A percentile compares a stretch with the other conserved stretches of the same genome.
These are phyloP conservation scores for Diddensiella caesifluorescens DNA, from an alignment of 805 yeast species.

Conservation along the genomic window DNA sequence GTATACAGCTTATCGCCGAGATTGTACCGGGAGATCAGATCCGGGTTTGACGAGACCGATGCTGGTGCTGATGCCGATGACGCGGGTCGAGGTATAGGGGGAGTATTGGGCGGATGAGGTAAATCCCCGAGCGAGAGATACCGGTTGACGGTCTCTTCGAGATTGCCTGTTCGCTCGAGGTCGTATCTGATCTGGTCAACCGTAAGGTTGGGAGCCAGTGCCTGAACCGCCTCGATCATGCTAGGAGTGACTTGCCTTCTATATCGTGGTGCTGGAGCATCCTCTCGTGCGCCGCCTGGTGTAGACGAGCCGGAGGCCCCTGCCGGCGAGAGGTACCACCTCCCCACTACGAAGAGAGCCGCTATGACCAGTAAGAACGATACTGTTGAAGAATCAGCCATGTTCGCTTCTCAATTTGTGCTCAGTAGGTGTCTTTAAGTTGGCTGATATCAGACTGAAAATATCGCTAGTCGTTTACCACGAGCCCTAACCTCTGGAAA, in stretches of 20 bases:
- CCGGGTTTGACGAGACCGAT: conserved; percentile 18
- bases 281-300: conserved; percentile 3
- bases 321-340: conserved; percentile 15
- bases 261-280: not conserved
- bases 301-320: conserved; percentile 4
- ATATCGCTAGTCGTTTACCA: too few species aligned
- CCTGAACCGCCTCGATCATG: conserved; percentile 83
- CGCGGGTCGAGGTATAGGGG: conserved; percentile 6
- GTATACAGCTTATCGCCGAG: conserved; percentile 11
- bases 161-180: conserved; percentile 61
- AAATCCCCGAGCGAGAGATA: conserved; percentile 56
- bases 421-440: too few species aligned
- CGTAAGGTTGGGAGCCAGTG: conserved; percentile 70
- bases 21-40: conserved; percentile 39
- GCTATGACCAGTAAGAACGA: conserved; percentile 21
- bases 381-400: conserved; percentile 19
- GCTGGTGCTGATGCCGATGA: conserved; percentile 7
- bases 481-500: too few species aligned
- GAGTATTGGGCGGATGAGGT: conserved; percentile 35
- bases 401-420: too few species aligned
- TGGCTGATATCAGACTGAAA: too few species aligned
- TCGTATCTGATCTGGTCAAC: conserved; percentile 68
- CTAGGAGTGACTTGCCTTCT: conserved; percentile 32
- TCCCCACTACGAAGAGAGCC: conserved; percentile 21
- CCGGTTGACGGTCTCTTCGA: conserved; percentile 72